phyloP scores from a whole-genome alignment of 2,329 filamentous ascomycete species.

The Neopestalotiopsis rosae region DNA sequence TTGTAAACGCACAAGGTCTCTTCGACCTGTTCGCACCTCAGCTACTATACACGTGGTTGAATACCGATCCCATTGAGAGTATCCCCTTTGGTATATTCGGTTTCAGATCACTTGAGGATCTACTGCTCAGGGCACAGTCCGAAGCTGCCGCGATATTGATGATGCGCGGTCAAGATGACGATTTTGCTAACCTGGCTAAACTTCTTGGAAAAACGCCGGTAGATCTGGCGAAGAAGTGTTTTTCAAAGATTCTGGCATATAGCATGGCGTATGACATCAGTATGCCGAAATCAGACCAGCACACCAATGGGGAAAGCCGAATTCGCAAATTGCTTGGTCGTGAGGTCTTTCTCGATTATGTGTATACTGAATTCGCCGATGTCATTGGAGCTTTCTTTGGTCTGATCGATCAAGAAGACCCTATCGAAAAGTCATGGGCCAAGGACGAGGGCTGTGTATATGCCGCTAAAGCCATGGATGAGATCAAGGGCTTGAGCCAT shows the following conservation, averaged over 20 bases:
- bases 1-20: slow-evolving; percentile 71
- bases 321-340: slow-evolving; percentile 74
- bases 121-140: slow-evolving; percentile 73
- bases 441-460: slow-evolving; percentile 63
- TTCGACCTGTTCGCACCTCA: slow-evolving; percentile 89
- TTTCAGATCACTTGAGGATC: slow-evolving; percentile 70
- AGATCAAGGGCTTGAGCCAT: slow-evolving; percentile 72
- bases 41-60: slow-evolving; percentile 89
- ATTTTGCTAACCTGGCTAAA: slow-evolving; percentile 64
- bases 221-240: slow-evolving; percentile 69
- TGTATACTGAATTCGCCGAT: slow-evolving; percentile 75
- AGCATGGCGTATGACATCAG: slow-evolving; percentile 78
- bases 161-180: slow-evolving; percentile 76
- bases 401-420: slow-evolving; percentile 77
- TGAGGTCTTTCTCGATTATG: slow-evolving; percentile 65
- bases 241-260: slow-evolving; percentile 83
- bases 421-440: slow-evolving; percentile 70
- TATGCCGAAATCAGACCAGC: slow-evolving; percentile 42
- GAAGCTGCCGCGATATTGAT: slow-evolving; percentile 82
- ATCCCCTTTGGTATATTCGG: slow-evolving; percentile 89
- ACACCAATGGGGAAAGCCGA: slow-evolving; percentile 65
- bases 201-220: slow-evolving; percentile 58
- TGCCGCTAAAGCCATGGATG: slow-evolving; percentile 67
- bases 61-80: slow-evolving; percentile 66
- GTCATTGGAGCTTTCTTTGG: slow-evolving; percentile 80